These are phyloP conservation scores for Hondaea fermentalgiana DNA, from an alignment of 108 stramenopile species.

Conservation along the genomic window DNA sequence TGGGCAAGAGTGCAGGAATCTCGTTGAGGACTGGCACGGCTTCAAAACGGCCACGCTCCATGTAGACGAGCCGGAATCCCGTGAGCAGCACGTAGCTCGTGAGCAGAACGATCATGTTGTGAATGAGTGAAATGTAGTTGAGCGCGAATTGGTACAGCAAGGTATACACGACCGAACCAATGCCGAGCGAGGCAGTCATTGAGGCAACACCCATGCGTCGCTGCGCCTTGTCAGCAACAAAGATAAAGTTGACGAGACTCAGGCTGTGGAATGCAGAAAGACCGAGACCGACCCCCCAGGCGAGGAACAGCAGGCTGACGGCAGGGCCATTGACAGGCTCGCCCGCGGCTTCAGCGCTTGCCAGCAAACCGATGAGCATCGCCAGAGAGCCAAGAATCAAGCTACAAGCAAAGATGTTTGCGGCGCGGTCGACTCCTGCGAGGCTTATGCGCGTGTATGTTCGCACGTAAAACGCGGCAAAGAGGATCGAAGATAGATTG, in stretches of 20 bases:
- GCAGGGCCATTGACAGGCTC: neutral
- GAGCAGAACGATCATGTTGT: neutral
- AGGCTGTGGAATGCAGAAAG: neutral
- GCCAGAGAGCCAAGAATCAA: neutral
- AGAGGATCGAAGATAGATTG: neutral
- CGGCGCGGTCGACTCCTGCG: neutral
- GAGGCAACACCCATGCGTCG: neutral
- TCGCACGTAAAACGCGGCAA: neutral
- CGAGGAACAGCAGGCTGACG: neutral
- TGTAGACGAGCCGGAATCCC: neutral
- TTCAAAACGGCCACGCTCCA: neutral
- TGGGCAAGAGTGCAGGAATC: too few species aligned
- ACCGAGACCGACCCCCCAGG: neutral
- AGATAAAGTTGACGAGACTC: neutral
- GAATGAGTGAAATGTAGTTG: too few species aligned
- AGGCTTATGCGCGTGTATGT: neutral
- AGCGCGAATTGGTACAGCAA: neutral
- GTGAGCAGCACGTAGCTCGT: neutral
- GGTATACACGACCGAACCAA: neutral
- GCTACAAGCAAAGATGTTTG: neutral
- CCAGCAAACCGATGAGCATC: neutral
- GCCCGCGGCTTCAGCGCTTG: neutral
- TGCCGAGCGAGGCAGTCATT: neutral
- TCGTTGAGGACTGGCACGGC: neutral
- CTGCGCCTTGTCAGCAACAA: neutral